A percentile compares a stretch with the other conserved stretches of the same genome.
These are phyloP conservation scores for Phlebiopsis gigantea DNA, from an alignment of 768 basidiomycete species.

Conservation along the genomic window DNA sequence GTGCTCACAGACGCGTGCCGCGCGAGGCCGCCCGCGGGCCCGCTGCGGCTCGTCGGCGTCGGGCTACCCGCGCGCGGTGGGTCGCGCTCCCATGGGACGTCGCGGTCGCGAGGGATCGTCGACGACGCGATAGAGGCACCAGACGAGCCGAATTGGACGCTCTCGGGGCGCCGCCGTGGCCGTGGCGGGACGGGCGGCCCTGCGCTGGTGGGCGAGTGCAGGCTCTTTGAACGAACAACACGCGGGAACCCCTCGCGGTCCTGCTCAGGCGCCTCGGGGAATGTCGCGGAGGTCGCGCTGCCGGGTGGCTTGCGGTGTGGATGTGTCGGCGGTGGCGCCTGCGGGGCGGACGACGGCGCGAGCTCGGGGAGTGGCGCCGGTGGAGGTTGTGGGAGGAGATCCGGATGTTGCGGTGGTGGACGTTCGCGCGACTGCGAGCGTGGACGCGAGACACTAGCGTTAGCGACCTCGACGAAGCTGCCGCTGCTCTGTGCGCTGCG, in stretches of 20 bases:
- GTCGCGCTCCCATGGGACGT: neutral
- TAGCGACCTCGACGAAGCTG: conserved; percentile 40
- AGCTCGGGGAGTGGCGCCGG: conserved; percentile 53
- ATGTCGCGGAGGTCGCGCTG: conserved; percentile 15
- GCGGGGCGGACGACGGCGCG: conserved; percentile 22
- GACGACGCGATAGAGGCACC: neutral
- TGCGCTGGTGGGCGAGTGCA: conserved; percentile 34
- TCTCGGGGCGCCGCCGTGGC: conserved; percentile 59
- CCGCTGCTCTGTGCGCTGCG: conserved; percentile 27
- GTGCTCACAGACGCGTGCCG: conserved; percentile 34
- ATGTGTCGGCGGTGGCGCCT: conserved; percentile 41
- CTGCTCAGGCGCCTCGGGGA: conserved; percentile 14
- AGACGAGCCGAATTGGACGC: conserved; percentile 36
- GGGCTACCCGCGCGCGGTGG: conserved; percentile 7
- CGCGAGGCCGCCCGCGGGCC: conserved; percentile 11
- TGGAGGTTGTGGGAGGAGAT: conserved; percentile 33
- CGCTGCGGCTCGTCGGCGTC: conserved; percentile 7
- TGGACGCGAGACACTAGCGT: conserved; percentile 24
- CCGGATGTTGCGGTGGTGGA: conserved; percentile 19
- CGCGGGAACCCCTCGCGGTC: conserved; percentile 18
- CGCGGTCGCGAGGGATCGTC: neutral
- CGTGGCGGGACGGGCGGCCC: conserved; percentile 31
- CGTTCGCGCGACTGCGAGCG: conserved; percentile 9
- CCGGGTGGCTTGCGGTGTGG: conserved; percentile 41
- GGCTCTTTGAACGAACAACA: conserved; percentile 48